phyloP scores from a whole-genome alignment of 352 stramenopile genomes.

The Peronosclerospora sorghi region DNA sequence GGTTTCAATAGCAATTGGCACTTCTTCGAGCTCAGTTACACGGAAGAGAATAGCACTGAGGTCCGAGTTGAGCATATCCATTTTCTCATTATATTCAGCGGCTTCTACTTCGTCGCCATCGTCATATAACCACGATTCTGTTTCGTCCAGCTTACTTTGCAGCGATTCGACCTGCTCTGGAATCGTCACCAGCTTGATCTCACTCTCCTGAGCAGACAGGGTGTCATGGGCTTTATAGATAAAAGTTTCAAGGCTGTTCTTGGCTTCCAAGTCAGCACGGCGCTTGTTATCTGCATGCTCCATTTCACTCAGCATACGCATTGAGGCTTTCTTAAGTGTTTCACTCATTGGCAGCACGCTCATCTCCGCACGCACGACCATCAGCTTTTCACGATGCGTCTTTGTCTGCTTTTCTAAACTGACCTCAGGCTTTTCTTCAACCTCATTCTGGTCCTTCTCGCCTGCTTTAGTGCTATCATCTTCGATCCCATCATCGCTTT shows the following conservation, averaged over 20 bases:
- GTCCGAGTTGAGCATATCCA: too few species aligned
- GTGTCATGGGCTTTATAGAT: constrained; percentile 90
- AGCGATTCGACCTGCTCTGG: constrained; percentile 84
- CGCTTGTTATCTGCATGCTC: constrained; percentile 60
- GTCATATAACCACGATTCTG: too few species aligned
- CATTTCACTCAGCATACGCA: too few species aligned
- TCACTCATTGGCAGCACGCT: constrained; percentile 59
- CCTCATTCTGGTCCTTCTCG: constrained; percentile 32
- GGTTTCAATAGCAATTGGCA: too few species aligned
- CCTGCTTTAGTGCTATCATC: constrained; percentile 20
- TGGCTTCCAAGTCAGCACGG: constrained; percentile 63
- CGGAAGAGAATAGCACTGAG: too few species aligned
- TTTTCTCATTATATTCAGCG: too few species aligned
- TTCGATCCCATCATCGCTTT: constrained; percentile 18
- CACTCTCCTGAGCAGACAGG: constrained; percentile 59
- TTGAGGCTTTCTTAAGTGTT: constrained; percentile 48
- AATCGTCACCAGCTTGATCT: constrained; percentile 66
- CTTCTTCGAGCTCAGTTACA: too few species aligned
- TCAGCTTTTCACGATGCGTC: constrained; percentile 68
- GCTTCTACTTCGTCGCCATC: too few species aligned
- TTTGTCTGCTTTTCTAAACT: constrained; percentile 86
- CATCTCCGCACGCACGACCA: constrained; percentile 36
- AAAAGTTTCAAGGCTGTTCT: constrained; percentile 89
- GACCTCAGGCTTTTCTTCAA: constrained; percentile 24
- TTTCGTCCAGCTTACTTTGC: constrained; percentile 39